Base-by-base conservation (phyloP, 2,329 filamentous ascomycete genomes). In the Talaromyces piceae region DNA sequence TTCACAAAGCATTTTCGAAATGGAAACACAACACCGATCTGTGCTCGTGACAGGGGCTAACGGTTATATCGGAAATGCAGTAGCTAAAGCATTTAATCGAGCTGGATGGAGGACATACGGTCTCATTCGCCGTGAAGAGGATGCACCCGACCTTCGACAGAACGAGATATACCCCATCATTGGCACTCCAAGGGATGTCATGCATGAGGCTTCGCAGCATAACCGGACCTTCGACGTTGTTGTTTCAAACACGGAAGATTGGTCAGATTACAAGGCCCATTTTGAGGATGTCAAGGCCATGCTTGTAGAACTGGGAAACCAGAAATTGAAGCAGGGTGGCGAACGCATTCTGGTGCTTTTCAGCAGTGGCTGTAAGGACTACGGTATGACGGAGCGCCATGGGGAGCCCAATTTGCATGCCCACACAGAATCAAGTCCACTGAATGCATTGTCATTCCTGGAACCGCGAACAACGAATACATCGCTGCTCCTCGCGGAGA, bases 31-130 rank as follows among this genome's bases (percentile, higher is more conserved):
- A 12, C 22, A 22, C 3, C 18, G 18, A 13, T 44, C 31, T 47
- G 50, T 48, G 11, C 50, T 52, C 22, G 45, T 51, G 27, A 51
- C 50, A 23, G 50, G 50, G 4, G 50, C 50, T 33, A 51, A 51
- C 13, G 50, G 50, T 20, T 51, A 51, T 45, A 51, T 51, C 22
- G 50, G 50, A 44, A 51, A 51, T n/a, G 50, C 50, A 13, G 50
- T 51, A 5, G 50, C 50, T 37, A 52, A 52, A 28, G 50, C 44
- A 23, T 52, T 52, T 28, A 52, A 44, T 28, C 44, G 50, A 39
- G 37, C 45, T 23, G 50, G 50, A 18, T 53, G 51, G 51, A 46
- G 30, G 31, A 53, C 51, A 8, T 53, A 53, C 43, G 51, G 51
- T 41, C 30, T 53, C 30, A 50, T 53, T 41, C 46, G 51, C 5